phyloP scores from a whole-genome alignment of 352 stramenopile species.

The Thalassiosira mediterranea region DNA sequence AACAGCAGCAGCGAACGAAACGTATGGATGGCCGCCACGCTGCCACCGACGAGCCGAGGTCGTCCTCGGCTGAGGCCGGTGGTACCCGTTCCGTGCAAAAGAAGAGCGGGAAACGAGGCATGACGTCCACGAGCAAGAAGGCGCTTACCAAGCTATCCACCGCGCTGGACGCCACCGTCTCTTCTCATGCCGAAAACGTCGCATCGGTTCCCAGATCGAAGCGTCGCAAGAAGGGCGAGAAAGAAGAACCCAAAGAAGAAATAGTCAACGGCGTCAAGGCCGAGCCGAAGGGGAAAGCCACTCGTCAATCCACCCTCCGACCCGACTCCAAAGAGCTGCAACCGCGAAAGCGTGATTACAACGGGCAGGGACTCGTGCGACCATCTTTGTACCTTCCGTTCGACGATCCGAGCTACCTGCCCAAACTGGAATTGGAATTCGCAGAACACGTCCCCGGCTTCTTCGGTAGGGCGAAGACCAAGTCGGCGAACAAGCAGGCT shows the following conservation, averaged over 20 bases:
- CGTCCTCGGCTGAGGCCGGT: background rate
- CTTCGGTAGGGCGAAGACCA: conserved; percentile 79
- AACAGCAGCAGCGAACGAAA: conserved; percentile 25
- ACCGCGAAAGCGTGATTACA: conserved; percentile 75
- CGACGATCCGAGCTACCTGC: conserved; percentile 66
- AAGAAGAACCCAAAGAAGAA: background rate
- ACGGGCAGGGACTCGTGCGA: conserved; percentile 76
- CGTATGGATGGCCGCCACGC: background rate
- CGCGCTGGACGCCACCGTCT: conserved; percentile 11
- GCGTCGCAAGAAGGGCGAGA: conserved; percentile 14
- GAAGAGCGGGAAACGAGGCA: conserved; percentile 24
- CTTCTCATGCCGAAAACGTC: conserved; percentile 6
- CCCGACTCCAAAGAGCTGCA: conserved; percentile 63
- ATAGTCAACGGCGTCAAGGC: conserved; percentile 27
- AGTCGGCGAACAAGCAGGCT: conserved; percentile 75
- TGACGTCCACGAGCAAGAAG: conserved; percentile 16
- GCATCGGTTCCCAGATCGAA: conserved; percentile 2
- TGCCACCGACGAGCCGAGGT: background rate
- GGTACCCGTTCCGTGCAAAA: background rate
- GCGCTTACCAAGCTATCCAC: conserved; percentile 18
- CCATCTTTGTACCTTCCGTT: conserved; percentile 71
- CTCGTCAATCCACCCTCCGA: conserved; percentile 39
- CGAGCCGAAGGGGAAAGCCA: conserved; percentile 49
- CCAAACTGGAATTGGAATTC: conserved; percentile 80
- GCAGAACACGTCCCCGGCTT: conserved; percentile 80